Evolutionary conservation across 2,329 filamentous ascomycete genomes (phyloP).

Genomic region (Trichophyton rubrum): DNA sequence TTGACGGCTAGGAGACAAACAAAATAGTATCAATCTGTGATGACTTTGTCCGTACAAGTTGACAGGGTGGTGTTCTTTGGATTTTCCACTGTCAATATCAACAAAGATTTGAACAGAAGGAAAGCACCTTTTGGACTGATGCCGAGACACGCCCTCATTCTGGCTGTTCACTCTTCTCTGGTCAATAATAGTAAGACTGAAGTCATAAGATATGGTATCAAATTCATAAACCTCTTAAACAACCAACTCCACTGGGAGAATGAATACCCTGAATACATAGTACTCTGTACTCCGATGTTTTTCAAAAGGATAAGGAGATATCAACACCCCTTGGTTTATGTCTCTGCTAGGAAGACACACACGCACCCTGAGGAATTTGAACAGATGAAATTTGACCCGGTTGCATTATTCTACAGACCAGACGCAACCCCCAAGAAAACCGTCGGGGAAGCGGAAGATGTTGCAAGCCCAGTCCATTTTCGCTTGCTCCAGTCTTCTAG

Average conservation of each 20-base stretch:
- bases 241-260: not conserved
- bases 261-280: not conserved
- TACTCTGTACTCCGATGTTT: not conserved
- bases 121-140: not conserved
- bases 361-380: no score
- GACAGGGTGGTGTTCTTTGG: not conserved
- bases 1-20: no score
- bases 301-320: not conserved
- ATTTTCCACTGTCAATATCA: not conserved
- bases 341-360: not conserved
- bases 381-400: no score
- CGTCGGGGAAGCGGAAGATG: no score
- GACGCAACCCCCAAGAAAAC: no score
- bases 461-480: no score
- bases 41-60: not conserved
- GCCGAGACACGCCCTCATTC: not conserved
- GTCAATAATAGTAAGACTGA: not conserved
- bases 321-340: not conserved
- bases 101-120: not conserved
- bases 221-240: not conserved
- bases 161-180: not conserved
- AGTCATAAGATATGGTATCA: not conserved
- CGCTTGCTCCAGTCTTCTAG: no score
- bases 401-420: no score
- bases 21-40: not conserved